Base-by-base conservation (phyloP, 768 basidiomycete genomes). In the Naganishia kalamii region DNA sequence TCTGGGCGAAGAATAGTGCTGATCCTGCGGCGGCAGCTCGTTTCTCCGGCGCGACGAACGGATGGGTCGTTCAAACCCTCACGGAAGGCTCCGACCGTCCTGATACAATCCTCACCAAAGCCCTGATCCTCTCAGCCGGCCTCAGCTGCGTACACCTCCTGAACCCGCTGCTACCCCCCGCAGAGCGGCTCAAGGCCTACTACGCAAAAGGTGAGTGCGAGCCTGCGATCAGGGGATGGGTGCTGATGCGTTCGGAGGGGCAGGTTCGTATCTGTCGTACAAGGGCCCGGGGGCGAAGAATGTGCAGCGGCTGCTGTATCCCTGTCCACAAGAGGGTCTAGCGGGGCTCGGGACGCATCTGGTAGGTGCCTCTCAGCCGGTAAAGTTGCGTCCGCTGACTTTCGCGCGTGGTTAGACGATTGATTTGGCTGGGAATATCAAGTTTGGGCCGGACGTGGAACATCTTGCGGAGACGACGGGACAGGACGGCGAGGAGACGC, bases 401-500 rank as follows among this genome's bases (percentile, higher is more conserved):
- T 35, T 21, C 12, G 15, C 19, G 21, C 8, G 41, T 35, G 47
- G 17, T 2, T 41, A 76, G 71, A 79, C 77, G 4, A 62, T 97
- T 46, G 90, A 92, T 76, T 74, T 98, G 67, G 83, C 87, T 51
- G 88, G 89, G 0, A 87, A 88, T 67, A 83, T 97, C 60, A 84
- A 85, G 32, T 98, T 98, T 77, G 94, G 94, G 0, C 94, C 94
- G 4, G 91, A 97, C 73, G 82, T 96, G 17, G 88, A 96, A 74
- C 90, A 89, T 88, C 81, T 96, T 70, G 80, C 83, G 2, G 85
- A 86, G 2, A 68, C 69, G 2, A 32, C 40, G 10, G 48, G 10
- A 1, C 30, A 33, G 29, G 51, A 64, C 19, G 50, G 57, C 12
- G 33, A 35, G 12, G 50, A 17, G 25, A 40, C 35, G 60, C 81